phyloP scores from a whole-genome alignment of 2,329 filamentous ascomycete species.

The Furcasterigmium sp. region DNA sequence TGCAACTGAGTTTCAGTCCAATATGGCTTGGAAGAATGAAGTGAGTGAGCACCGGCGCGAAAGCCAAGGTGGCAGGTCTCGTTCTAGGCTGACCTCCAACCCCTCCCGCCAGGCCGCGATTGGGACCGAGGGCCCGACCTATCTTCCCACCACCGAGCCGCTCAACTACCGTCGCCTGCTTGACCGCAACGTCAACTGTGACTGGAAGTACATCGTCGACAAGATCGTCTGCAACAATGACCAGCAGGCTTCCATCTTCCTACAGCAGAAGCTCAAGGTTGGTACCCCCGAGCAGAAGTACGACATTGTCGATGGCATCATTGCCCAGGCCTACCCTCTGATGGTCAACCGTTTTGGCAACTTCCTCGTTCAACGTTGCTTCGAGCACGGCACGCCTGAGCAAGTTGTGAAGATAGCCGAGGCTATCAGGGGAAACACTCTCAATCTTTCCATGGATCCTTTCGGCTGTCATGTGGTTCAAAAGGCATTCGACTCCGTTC shows the following conservation, averaged over 20 bases:
- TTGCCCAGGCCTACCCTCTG: conserved; percentile 86
- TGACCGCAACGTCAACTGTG: conserved; percentile 93
- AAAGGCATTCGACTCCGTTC: conserved; percentile 96
- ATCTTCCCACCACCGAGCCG: conserved; percentile 81
- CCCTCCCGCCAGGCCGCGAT: conserved; percentile 30
- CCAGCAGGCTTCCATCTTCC: conserved; percentile 96
- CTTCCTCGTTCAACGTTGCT: conserved; percentile 96
- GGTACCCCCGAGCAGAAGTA: conserved; percentile 93
- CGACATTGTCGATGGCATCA: conserved; percentile 94
- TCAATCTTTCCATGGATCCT: conserved; percentile 95
- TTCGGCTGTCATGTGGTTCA: conserved; percentile 98
- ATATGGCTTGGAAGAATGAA: conserved; percentile 50
- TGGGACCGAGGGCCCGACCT: conserved; percentile 62
- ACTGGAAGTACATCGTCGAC: conserved; percentile 99
- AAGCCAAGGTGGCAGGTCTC: background rate
- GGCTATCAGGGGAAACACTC: conserved; percentile 86
- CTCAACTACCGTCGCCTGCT: conserved; percentile 94
- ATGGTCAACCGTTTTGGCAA: conserved; percentile 99
- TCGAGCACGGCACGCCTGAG: conserved; percentile 93
- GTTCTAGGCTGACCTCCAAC: conserved; percentile 6
- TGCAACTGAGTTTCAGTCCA: conserved; percentile 67
- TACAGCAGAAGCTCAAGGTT: conserved; percentile 98
- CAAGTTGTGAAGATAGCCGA: conserved; percentile 94
- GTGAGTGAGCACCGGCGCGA: conserved; percentile 26
- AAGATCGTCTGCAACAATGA: conserved; percentile 99